These are phyloP conservation scores for Hypoxylon sp. DNA, from an alignment of 2,329 filamentous ascomycete species.

Conservation along the genomic window DNA sequence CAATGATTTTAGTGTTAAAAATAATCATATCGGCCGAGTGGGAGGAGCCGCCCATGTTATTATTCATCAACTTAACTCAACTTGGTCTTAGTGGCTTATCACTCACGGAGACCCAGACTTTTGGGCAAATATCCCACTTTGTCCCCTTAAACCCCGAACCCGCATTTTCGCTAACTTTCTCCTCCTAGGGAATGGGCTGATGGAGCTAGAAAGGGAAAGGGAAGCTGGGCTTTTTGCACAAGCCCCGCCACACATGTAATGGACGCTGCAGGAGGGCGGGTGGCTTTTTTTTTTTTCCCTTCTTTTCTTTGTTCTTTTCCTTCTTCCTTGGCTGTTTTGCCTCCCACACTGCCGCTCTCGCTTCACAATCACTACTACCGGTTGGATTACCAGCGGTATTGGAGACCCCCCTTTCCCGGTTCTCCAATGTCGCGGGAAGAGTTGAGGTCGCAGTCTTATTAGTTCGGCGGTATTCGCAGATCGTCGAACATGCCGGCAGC, in stretches of 20 bases:
- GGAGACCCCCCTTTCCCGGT: background rate
- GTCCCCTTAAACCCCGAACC: constrained; percentile 34
- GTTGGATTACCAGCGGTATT: constrained; percentile 21
- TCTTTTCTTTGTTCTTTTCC: constrained; percentile 28
- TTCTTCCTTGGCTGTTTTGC: constrained; percentile 19
- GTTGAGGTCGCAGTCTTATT: constrained; percentile 6
- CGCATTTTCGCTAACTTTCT: constrained; percentile 49
- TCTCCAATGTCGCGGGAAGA: constrained; percentile 19
- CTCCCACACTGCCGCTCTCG: constrained; percentile 6
- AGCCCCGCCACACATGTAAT: constrained; percentile 44
- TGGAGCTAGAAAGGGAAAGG: constrained; percentile 45
- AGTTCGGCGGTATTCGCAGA: constrained; percentile 41
- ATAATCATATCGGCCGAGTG: constrained; percentile 38
- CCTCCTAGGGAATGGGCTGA: constrained; percentile 49
- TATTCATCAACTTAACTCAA: constrained; percentile 17
- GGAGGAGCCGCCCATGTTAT: constrained; percentile 38
- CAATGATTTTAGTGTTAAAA: constrained; percentile 28
- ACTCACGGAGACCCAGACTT: constrained; percentile 11
- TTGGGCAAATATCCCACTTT: constrained; percentile 40
- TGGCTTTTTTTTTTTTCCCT: constrained; percentile 37
- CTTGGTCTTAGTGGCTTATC: constrained; percentile 19
- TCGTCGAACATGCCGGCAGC: constrained; percentile 41
- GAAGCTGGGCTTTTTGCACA: constrained; percentile 45
- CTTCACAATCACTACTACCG: constrained; percentile 16
- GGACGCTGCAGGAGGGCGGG: constrained; percentile 41